Evolutionary conservation across 805 yeast genomes (phyloP), one percentile per base, ranked within the genome.

Genomic region (Cyberlindnera amylophila): DNA sequence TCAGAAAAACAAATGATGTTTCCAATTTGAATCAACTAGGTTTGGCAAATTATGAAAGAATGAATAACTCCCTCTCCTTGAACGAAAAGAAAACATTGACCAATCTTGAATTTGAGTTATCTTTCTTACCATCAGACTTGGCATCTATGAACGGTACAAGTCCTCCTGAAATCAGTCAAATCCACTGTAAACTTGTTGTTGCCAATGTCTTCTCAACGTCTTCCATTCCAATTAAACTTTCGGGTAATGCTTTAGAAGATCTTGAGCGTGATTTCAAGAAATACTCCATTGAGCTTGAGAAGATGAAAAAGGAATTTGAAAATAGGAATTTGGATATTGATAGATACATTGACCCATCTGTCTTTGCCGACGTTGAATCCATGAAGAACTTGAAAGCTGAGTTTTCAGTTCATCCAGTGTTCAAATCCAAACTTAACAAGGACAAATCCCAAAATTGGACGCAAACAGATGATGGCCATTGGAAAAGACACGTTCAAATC

Each of bases 221-320:
- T 18, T 61, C 71, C 1, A 68, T 72, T 32, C 77, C 78, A 14
- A 54, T 72, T 14, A 64, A 64, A 39, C 45, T 21, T 21, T 21
- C 8, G 24, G 9, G 24, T 9, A 21, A 9, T 21, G 24, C 6
- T 21, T 21, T 21, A 6, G 24, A 21, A 21, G 24, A 21, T 9
- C 6, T 21, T 9, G 58, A 55, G 32, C 17, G 32, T 17, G 53
- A 47, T 14, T 67, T 65, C 32, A 13, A 9, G 4, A 23, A 44
- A 6, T 53, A 46, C 41, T 27, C 29, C 21, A 32, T 19, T 5
- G n/a, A 42, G 36, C 34, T 51, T 17, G 21, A 41, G 21, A 53
- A 58, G 27, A 39, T 67, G 10, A 46, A 39, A 24, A 4, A 19
- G 11, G 12, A 39, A 18, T 55, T 48, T 30, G 32, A 48, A 13